Conservation (phyloP, 768 basidiomycete genomes). For the Galerina sulciceps region DNA sequence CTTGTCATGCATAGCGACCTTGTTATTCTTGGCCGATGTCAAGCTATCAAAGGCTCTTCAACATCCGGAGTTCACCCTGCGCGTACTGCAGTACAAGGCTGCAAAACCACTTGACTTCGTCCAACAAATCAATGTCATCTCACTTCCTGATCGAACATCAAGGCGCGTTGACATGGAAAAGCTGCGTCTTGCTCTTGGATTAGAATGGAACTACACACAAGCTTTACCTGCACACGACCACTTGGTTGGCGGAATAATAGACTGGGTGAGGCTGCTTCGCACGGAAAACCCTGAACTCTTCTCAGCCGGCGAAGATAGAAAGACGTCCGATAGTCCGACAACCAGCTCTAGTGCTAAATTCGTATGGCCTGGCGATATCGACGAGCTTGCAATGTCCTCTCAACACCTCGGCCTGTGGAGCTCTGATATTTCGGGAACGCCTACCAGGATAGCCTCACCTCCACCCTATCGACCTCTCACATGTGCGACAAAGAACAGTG, state of each 20-base stretch:
- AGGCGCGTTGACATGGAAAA: conserved; percentile 62
- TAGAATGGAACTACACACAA: conserved; percentile 59
- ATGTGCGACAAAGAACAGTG: conserved; percentile 47
- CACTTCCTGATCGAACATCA: conserved; percentile 59
- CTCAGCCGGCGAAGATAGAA: background rate
- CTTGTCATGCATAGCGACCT: background rate
- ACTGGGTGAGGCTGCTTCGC: conserved; percentile 44
- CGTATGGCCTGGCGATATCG: conserved; percentile 43
- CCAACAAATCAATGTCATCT: conserved; percentile 57
- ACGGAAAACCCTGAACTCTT: conserved; percentile 11
- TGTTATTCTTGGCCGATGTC: background rate
- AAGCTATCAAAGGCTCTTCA: background rate
- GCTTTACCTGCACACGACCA: conserved; percentile 47
- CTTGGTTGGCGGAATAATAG: conserved; percentile 43
- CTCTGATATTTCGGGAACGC: conserved; percentile 20
- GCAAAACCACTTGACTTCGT: conserved; percentile 38
- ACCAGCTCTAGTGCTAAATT: conserved; percentile 7
- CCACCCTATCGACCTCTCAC: conserved; percentile 33
- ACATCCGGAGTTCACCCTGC: background rate
- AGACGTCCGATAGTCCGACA: background rate
- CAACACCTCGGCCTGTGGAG: conserved; percentile 30
- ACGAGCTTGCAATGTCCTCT: conserved; percentile 26
- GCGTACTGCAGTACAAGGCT: background rate
- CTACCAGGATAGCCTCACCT: background rate
- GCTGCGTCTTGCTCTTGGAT: conserved; percentile 46